Percentiles rank a stretch among this genome's conserved stretches.
These are phyloP conservation scores for Aspergillus nidulans DNA, from an alignment of 495 filamentous ascomycete species.

Conservation along the genomic window DNA sequence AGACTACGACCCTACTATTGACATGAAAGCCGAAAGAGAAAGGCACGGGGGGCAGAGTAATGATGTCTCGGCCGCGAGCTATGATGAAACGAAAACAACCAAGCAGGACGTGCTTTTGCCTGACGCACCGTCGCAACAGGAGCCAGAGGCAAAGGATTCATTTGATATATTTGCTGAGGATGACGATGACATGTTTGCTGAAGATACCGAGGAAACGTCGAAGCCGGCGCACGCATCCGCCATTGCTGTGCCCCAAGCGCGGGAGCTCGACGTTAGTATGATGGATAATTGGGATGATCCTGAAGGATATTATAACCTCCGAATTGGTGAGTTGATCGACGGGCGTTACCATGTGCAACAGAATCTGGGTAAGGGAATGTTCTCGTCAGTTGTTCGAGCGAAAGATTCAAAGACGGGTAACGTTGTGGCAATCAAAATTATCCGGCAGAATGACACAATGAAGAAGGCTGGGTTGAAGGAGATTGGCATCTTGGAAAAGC, in stretches of 20 bases:
- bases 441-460: slow-evolving; percentile 90
- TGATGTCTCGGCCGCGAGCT: slow-evolving; percentile 53
- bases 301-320: slow-evolving; percentile 92
- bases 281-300: slow-evolving; percentile 91
- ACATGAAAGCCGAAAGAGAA: slow-evolving; percentile 84
- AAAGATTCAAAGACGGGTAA: slow-evolving; percentile 66
- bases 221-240: slow-evolving; percentile 39
- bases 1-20: slow-evolving; percentile 89
- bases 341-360: slow-evolving; percentile 81
- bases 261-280: slow-evolving; percentile 73
- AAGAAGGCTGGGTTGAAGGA: slow-evolving; percentile 91
- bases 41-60: slow-evolving; percentile 57
- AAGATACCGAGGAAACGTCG: slow-evolving; percentile 45
- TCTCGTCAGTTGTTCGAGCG: slow-evolving; percentile 92
- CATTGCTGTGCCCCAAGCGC: slow-evolving; percentile 51
- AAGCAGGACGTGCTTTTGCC: slow-evolving; percentile 56
- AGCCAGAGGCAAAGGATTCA: slow-evolving; percentile 48
- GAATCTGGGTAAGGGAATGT: slow-evolving; percentile 91
- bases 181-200: slow-evolving; percentile 85
- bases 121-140: slow-evolving; percentile 32
- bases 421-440: slow-evolving; percentile 86
- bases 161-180: slow-evolving; percentile 98
- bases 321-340: slow-evolving; percentile 83
- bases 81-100: slow-evolving; percentile 56
- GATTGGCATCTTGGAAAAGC: slow-evolving; percentile 81